Base-by-base conservation (phyloP, 2,329 filamentous ascomycete species). In the Coniochaeta hoffmannii region DNA sequence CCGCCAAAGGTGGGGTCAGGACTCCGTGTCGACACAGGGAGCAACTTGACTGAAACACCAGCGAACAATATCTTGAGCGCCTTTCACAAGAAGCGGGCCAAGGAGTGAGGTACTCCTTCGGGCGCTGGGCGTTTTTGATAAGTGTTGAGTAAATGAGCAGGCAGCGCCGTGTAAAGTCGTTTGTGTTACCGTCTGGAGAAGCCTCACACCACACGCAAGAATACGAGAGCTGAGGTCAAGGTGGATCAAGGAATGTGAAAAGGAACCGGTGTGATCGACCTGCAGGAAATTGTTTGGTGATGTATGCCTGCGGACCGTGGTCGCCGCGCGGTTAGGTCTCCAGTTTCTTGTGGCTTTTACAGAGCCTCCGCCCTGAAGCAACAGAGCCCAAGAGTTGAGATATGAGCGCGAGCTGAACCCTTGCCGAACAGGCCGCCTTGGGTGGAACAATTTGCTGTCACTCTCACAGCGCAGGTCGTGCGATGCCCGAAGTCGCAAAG, bases 181-280 rank as follows among this genome's bases (percentile, higher is more conserved):
- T n/a, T n/a, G n/a, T n/a, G n/a, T 28, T 15, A 28, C 41, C 41
- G 41, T 46, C 41, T 19, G 19, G 41, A 26, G n/a, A 46, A 28
- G 19, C 22, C 17, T 19, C 19, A 36, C 24, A 46, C 24, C 41
- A 26, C 22, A 9, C 14, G 6, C 10, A 22, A 44, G 17, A 14
- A 46, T 15, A 28, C 12, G 41, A 46, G 22, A 28, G 44, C 44
- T 46, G 54, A 50, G 50, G 24, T 35, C 56, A n/a, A 59, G 56
- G 49, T 62, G 53, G 59, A 60, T 60, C 58, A 61, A 60, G 55
- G 60, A 56, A 36, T 35, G 58, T n/a, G 56, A 60, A 61, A 58
- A 46, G 24, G n/a, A 46, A 46, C 24, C 41, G 22, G 60, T 61
- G 64, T 62, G 63, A 62, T 59, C 59, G 62, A 60, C 58, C 61